Evolutionary conservation across 345 rosid genomes (phyloP), one percentile per base, ranked within the genome.

Genomic region (Melaleuca quinquenervia): DNA sequence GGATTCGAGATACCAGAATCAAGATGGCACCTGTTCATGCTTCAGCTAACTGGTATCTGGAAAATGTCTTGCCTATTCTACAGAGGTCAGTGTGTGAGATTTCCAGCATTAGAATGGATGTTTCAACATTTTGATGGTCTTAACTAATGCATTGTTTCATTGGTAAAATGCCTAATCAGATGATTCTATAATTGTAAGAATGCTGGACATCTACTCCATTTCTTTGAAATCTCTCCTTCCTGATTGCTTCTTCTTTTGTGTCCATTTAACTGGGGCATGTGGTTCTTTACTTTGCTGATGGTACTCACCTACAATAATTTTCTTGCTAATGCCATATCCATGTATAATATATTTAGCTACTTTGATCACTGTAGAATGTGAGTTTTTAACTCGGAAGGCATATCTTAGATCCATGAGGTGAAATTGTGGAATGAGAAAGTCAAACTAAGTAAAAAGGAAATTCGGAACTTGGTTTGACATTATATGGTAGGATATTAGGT

Each of bases 1-100:
- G 98, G 83, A 97, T 96, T 87, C 93, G 99, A 84, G 94, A 93
- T 85, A 96, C 99, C 55, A 91, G 99, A 93, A 90, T 97, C 76
- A 97, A 97, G 91, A 94, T 94, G 12, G 98, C 99, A 13, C 99
- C 99, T 48, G 87, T 91, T 84, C 99, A 97, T 53, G 99, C 99
- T 84, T 92, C 99, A 26, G 92, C 94, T 76, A 85, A 94, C 86
- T 97, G 99, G 99, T 96, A 96, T 89, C 86, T 95, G 88, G 94
- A 95, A 87, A 97, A 94, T 88, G 99, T 94, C 75, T 90, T 97
- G 89, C 98, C 99, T 60, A 91, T 97, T 84, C 82, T 97, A 41
- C 94, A 91, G 86, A 97, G 99, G 99, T 97, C 55, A 87, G 94
- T 86, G 84, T 8, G 49, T 51, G 62, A 52, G 26, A 27, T 83